Percentiles rank a stretch among this genome's conserved stretches.
phyloP scores from a whole-genome alignment of 306 rosid species.

The Prunus mira region DNA sequence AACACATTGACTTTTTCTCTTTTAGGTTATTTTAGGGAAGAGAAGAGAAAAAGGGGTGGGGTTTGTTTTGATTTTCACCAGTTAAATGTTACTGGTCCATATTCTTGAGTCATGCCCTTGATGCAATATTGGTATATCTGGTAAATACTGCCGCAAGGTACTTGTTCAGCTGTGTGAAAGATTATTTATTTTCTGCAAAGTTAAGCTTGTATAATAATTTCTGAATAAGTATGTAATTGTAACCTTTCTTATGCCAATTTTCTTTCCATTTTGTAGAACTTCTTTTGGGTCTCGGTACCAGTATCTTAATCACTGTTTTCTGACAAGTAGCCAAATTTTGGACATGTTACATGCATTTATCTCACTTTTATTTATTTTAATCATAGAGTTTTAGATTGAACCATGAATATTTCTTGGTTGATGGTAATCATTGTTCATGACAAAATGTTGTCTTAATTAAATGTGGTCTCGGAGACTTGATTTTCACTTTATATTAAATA shows the following conservation, averaged over 20 bases:
- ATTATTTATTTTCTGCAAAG: not conserved
- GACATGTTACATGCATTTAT: no score
- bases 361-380: no score
- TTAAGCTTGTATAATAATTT: constrained; percentile 1
- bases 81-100: constrained; percentile 13
- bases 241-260: not conserved
- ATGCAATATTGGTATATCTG: not conserved
- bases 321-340: no score
- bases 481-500: no score
- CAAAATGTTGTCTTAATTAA: no score
- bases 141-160: not conserved
- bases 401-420: no score
- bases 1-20: not conserved
- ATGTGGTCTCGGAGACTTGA: no score
- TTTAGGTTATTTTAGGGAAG: not conserved
- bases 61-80: not conserved
- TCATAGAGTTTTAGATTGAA: no score
- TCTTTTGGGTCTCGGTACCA: not conserved
- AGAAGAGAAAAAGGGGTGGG: not conserved
- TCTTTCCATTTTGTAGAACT: not conserved
- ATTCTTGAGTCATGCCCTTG: constrained; percentile 4
- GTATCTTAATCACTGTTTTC: no score
- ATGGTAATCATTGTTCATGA: no score
- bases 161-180: not conserved
- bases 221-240: not conserved